A percentile compares a stretch with the other conserved stretches of the same genome.
Conservation (phyloP, 2,329 filamentous ascomycete genomes). For the Rhytidhysteron rufulum region DNA sequence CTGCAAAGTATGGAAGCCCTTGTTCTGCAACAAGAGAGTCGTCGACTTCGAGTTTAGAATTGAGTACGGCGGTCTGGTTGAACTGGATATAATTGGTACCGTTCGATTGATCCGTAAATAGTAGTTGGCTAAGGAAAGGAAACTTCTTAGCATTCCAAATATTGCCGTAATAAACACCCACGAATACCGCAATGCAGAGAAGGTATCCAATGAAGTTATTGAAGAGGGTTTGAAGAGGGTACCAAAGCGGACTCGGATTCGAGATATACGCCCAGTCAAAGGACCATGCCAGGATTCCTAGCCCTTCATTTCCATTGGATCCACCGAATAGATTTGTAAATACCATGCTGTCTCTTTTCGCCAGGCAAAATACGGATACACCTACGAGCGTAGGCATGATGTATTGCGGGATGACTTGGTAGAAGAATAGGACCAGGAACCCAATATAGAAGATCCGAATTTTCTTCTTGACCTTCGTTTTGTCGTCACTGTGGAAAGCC, state of each 20-base stretch:
- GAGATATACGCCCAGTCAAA: conserved; percentile 10
- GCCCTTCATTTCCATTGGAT: conserved; percentile 8
- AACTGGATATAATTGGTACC: conserved; percentile 6
- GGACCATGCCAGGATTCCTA: conserved; percentile 5
- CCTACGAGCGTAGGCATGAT: conserved; percentile 5
- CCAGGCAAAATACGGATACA: conserved; percentile 9
- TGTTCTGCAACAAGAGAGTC: conserved; percentile 3
- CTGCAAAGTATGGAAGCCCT: conserved; percentile 8
- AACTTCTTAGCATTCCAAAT: conserved; percentile 5
- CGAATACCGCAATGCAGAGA: conserved; percentile 4
- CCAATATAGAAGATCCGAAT: conserved; percentile 25
- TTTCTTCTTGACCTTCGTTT: conserved; percentile 6
- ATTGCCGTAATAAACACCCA: conserved; percentile 9
- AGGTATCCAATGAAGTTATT: conserved; percentile 8
- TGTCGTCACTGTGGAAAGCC: conserved; percentile 8
- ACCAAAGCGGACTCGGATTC: conserved; percentile 3
- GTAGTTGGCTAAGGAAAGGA: conserved; percentile 8
- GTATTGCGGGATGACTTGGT: conserved; percentile 10
- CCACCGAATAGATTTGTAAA: conserved; percentile 8
- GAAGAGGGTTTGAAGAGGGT: conserved; percentile 6
- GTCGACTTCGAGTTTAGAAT: conserved; percentile 6
- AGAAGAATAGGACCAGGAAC: conserved; percentile 13
- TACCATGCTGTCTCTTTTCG: conserved; percentile 7
- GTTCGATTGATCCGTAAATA: conserved; percentile 7
- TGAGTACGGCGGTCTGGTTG: conserved; percentile 9